Conservation (phyloP, 2,329 filamentous ascomycete species). For the Cytospora schulzeri region DNA sequence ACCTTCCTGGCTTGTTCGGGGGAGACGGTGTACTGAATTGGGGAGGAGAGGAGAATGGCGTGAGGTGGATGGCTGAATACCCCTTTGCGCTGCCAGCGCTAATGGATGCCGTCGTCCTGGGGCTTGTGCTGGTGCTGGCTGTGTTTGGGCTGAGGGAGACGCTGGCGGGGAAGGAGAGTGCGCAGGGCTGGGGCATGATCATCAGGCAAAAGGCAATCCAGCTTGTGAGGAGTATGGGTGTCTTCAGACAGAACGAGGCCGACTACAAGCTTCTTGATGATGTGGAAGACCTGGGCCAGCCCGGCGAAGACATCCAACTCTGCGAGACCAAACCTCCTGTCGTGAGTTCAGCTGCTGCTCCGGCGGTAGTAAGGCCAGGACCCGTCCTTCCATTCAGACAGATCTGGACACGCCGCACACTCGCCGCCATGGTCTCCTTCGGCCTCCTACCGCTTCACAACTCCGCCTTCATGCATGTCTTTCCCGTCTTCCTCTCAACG, state of each 20-base stretch:
- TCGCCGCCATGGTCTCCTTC: conserved; percentile 40
- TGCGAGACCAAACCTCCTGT: background rate
- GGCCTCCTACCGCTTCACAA: conserved; percentile 63
- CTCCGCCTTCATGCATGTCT: conserved; percentile 59
- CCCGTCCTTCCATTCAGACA: conserved; percentile 26
- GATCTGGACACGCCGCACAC: conserved; percentile 31
- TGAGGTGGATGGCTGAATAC: conserved; percentile 44
- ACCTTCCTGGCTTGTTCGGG: conserved; percentile 40
- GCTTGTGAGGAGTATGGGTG: background rate
- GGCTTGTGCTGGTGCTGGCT: conserved; percentile 36
- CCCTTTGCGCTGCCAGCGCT: conserved; percentile 48
- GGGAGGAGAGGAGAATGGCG: conserved; percentile 34
- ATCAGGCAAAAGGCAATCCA: background rate
- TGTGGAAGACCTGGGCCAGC: background rate
- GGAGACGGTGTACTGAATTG: conserved; percentile 40
- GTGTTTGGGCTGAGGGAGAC: conserved; percentile 42
- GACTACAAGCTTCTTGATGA: background rate
- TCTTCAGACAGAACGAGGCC: background rate
- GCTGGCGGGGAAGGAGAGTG: conserved; percentile 33
- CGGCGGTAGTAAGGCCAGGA: background rate
- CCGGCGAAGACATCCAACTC: background rate
- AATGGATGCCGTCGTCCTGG: conserved; percentile 41
- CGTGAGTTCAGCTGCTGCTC: background rate
- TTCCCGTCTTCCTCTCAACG: conserved; percentile 64
- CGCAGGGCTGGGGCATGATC: conserved; percentile 19